A percentile compares a stretch with the other conserved stretches of the same genome.
Conservation (phyloP, 108 stramenopile species). For the Cafeteria roenbergensis region DNA sequence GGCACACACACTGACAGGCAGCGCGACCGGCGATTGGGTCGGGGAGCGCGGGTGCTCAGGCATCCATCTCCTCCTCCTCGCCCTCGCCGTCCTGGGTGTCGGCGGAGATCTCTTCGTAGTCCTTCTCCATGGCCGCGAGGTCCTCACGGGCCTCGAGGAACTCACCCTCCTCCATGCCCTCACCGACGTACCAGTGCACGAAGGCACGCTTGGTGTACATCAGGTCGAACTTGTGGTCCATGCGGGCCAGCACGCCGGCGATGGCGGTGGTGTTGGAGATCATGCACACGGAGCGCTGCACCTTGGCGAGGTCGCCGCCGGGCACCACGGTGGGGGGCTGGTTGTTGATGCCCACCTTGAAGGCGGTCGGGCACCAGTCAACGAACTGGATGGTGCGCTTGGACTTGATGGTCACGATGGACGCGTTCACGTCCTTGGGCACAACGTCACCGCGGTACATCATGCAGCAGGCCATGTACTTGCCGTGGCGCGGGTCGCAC, state of each 20-base stretch:
- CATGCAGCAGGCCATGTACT: conserved; percentile 47
- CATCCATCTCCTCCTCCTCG: conserved; percentile 77
- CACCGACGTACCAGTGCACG: conserved; percentile 99
- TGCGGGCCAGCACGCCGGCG: conserved; percentile 87
- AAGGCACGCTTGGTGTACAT: conserved; percentile 99
- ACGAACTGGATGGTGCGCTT: conserved; percentile 89
- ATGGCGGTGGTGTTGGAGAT: conserved; percentile 99
- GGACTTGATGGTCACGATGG: conserved; percentile 80
- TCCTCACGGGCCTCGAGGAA: conserved; percentile 99
- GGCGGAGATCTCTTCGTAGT: conserved; percentile 80
- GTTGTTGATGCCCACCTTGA: conserved; percentile 38
- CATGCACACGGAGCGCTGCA: conserved; percentile 96
- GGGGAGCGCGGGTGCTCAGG: too few species aligned
- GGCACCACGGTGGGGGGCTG: conserved; percentile 46
- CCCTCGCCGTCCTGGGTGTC: conserved; percentile 83
- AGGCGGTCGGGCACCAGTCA: conserved; percentile 83
- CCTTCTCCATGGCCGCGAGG: conserved; percentile 96
- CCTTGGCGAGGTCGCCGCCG: conserved; percentile 76
- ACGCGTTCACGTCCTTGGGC: conserved; percentile 81
- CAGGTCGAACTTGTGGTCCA: conserved; percentile 99
- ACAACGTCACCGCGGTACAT: conserved; percentile 89
- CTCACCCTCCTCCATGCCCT: conserved; percentile 99
- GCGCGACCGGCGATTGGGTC: too few species aligned
- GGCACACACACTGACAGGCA: too few species aligned
- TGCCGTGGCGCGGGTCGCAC: conserved; percentile 72